Evolutionary conservation across 331 rosid species (phyloP).

Genomic region (Cydonia oblonga): DNA sequence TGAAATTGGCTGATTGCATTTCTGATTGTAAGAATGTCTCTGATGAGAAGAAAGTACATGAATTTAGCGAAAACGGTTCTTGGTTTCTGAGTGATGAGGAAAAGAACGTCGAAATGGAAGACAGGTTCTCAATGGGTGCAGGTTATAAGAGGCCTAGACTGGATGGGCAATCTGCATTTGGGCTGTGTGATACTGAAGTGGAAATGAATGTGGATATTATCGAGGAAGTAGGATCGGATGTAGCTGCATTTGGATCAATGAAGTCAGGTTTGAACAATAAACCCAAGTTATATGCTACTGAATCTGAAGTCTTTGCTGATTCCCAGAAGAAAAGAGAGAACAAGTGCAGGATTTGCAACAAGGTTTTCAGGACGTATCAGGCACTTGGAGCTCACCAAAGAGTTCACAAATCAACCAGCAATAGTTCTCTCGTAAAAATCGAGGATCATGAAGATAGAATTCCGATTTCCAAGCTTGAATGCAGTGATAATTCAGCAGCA

Average conservation of each 20-base stretch:
- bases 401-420: conserved; percentile 14
- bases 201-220: not conserved
- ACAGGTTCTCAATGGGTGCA: not conserved
- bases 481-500: not conserved
- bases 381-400: conserved; percentile 37
- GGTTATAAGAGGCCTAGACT: conserved; percentile 11
- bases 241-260: conserved; percentile 1
- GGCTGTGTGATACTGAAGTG: not conserved
- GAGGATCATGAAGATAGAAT: not conserved
- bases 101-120: not conserved
- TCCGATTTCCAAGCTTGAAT: not conserved
- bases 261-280: conserved; percentile 4
- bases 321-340: conserved; percentile 7
- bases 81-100: not conserved
- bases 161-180: conserved; percentile 1
- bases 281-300: not conserved
- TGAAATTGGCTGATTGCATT: not conserved
- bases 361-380: conserved; percentile 22
- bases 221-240: not conserved
- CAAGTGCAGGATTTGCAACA: conserved; percentile 30
- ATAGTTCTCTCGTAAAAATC: not conserved
- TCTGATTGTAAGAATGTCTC: not conserved
- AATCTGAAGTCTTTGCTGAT: conserved; percentile 3
- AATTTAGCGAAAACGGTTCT: not conserved
- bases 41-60: not conserved